Conservation (phyloP, 2,329 filamentous ascomycete species). For the Simplicillium aogashimaense region DNA sequence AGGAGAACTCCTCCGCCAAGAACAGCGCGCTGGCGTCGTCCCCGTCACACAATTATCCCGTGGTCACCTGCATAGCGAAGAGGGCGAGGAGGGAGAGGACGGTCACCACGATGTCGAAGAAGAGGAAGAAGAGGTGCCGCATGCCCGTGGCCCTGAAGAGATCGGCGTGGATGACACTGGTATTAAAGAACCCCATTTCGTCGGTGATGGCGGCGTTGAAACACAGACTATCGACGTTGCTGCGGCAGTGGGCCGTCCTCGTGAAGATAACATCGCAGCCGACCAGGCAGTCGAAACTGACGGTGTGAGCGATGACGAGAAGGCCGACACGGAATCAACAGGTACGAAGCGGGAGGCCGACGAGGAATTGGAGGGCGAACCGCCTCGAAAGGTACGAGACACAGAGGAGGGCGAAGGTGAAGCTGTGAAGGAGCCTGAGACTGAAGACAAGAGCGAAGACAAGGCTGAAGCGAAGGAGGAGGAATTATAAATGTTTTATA, state of each 20-base stretch:
- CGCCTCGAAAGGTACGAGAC: conserved; percentile 40
- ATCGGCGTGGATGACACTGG: conserved; percentile 84
- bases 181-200: conserved; percentile 26
- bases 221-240: conserved; percentile 50
- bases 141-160: conserved; percentile 74
- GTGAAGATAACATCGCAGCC: conserved; percentile 16
- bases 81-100: conserved; percentile 16
- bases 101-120: conserved; percentile 27
- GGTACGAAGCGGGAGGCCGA: conserved; percentile 48
- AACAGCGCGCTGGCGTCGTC: conserved; percentile 73
- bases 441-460: neutral
- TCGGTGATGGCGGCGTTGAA: conserved; percentile 30
- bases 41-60: conserved; percentile 52
- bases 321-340: conserved; percentile 20
- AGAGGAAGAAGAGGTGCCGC: conserved; percentile 57
- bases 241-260: conserved; percentile 48
- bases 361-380: conserved; percentile 29
- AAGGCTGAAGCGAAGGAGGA: neutral
- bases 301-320: conserved; percentile 8
- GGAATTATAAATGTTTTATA: too few species aligned
- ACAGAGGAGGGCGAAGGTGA: conserved; percentile 14
- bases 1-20: conserved; percentile 75
- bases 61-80: conserved; percentile 19
- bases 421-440: neutral
- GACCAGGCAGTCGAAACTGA: conserved; percentile 4